These are phyloP conservation scores for Ploettnerulaceae sp. DNA, from an alignment of 2,329 filamentous ascomycete genomes.

Conservation along the genomic window DNA sequence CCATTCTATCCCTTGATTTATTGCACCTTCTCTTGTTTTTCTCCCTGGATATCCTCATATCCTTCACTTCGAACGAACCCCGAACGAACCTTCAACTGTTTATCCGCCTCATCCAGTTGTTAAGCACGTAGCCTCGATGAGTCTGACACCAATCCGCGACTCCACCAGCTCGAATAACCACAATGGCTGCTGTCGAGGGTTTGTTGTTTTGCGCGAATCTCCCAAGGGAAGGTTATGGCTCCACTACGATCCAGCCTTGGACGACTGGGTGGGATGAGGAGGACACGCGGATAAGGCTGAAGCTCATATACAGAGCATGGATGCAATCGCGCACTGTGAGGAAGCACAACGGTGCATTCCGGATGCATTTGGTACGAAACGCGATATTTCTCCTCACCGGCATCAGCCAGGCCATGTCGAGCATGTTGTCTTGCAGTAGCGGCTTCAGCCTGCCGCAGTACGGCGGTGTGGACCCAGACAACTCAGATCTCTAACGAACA, in stretches of 20 bases:
- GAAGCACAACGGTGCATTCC: slow-evolving; percentile 19
- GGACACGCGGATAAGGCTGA: slow-evolving; percentile 35
- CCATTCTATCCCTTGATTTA: slow-evolving; percentile 12
- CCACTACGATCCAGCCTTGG: slow-evolving; percentile 39
- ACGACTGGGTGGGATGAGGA: slow-evolving; percentile 43
- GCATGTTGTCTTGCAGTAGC: slow-evolving; percentile 33
- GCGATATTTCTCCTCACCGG: slow-evolving; percentile 16
- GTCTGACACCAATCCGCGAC: slow-evolving; percentile 30
- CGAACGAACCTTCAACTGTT: slow-evolving; percentile 4
- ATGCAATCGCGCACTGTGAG: slow-evolving; percentile 24
- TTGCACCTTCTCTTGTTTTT: background rate
- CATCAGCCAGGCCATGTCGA: slow-evolving; percentile 18
- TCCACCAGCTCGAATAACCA: slow-evolving; percentile 33
- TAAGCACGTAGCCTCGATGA: slow-evolving; percentile 33
- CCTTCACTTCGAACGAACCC: slow-evolving; percentile 2
- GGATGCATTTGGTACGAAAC: slow-evolving; percentile 30
- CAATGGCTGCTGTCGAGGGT: slow-evolving; percentile 43
- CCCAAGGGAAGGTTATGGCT: slow-evolving; percentile 39
- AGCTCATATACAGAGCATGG: slow-evolving; percentile 35
- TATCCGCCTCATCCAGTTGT: slow-evolving; percentile 6
- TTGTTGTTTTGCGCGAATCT: slow-evolving; percentile 37
- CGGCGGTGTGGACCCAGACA: slow-evolving; percentile 31
- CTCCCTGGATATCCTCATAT: slow-evolving; percentile 10
- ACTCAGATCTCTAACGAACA: slow-evolving; percentile 31
- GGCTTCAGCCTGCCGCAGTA: slow-evolving; percentile 25